Base-by-base conservation (phyloP, 768 basidiomycete genomes). In the Boletus rex-veris region DNA sequence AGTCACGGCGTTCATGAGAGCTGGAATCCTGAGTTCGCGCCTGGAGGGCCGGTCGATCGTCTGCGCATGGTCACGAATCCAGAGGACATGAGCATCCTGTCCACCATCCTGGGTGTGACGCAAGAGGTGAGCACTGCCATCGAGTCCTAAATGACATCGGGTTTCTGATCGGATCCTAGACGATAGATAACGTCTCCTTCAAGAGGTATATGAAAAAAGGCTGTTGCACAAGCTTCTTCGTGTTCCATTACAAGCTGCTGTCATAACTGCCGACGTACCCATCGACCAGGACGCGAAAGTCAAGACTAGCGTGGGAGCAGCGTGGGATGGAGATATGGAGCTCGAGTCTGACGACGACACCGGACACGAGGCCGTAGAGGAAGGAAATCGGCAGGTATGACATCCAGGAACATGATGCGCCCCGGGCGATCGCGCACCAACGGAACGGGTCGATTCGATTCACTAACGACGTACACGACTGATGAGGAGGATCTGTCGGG, bases 41-140 rank as follows among this genome's bases (percentile, higher is more conserved):
- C 77, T 75, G 26, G 71, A 77, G 38, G 80, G 84, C 2, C 77
- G 75, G 4, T 73, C 77, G 65, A 79, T 33, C 72, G 67, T 28
- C 70, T 89, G 35, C 70, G 74, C 2, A 64, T 75, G 45, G 65
- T 68, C 14, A 72, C 75, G 39, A 75, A 81, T 24, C 74, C 80
- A 4, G 82, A 84, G 38, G 85, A 88, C 45, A 73, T 88, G 79
- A 92, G 89, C 63, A 86, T 96, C 49, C 67, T 97, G 41, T 81
- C 85, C 3, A 86, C 80, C 31, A 80, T 97, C 30, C 78, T 96
- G 75, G 86, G 88, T 10, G 80, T 96, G 7, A 88, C 91, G 3
- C 84, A 88, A 66, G 89, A 93, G 80, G 92, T 90, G 56, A 58
- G 78, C 59, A 12, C 4, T 16, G 18, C 7, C 28, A 21, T 52